These are phyloP conservation scores for Rhynchosporium agropyri DNA, from an alignment of 2,329 filamentous ascomycete genomes.

Conservation along the genomic window DNA sequence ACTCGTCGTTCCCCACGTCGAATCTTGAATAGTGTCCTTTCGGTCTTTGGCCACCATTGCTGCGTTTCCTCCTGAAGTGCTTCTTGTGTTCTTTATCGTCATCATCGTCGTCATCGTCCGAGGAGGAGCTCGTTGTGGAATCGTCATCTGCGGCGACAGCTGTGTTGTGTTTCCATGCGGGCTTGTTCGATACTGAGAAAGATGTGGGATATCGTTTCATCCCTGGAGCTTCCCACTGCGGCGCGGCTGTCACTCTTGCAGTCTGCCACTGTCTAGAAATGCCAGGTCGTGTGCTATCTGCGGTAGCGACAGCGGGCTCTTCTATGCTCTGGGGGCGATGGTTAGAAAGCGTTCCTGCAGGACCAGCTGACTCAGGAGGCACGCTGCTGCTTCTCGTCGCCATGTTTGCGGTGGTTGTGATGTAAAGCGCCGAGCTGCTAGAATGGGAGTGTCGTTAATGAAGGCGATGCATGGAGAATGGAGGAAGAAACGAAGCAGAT, in stretches of 20 bases:
- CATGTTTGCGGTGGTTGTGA: not conserved
- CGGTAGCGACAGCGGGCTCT: conserved; percentile 1
- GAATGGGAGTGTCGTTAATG: conserved; percentile 6
- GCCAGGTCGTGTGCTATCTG: conserved; percentile 21
- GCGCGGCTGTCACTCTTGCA: conserved; percentile 27
- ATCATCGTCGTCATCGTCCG: conserved; percentile 30
- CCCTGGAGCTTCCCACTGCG: conserved; percentile 20
- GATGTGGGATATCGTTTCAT: conserved; percentile 34
- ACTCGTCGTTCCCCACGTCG: conserved; percentile 64
- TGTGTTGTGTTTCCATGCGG: conserved; percentile 31
- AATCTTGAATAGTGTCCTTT: conserved; percentile 53
- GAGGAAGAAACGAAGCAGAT: no score
- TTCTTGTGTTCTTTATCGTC: conserved; percentile 13
- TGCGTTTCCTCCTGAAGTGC: conserved; percentile 7
- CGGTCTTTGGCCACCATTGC: conserved; percentile 8
- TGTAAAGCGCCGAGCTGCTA: not conserved
- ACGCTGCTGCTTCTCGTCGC: conserved; percentile 12
- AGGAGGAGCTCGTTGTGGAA: conserved; percentile 31
- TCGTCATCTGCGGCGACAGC: conserved; percentile 20
- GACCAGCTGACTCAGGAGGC: not conserved
- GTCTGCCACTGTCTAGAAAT: conserved; percentile 35
- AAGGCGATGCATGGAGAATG: not conserved
- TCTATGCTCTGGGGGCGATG: conserved; percentile 1
- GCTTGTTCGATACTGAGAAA: conserved; percentile 34
- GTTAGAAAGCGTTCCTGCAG: not conserved